Evolutionary conservation across 1,284 basidiomycete species (phyloP), one percentile per base, ranked within the genome.

Genomic region (Melampsora larici-populina): DNA sequence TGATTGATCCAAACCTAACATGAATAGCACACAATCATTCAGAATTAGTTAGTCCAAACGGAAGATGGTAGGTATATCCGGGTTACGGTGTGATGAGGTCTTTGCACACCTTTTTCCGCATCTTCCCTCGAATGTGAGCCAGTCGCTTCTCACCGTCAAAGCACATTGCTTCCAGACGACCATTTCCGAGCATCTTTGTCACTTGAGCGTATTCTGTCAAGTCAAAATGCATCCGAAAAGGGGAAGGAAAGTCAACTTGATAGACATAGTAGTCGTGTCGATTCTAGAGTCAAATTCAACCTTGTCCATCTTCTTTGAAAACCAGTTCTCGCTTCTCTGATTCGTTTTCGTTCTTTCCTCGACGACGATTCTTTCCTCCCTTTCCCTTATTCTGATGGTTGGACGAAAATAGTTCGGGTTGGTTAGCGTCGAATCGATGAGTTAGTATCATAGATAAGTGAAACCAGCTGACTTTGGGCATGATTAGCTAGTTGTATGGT

Each of bases 341-440:
- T 80, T 97, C 94, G 86, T 94, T 96, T 86, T 99, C 96, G 87
- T 98, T 98, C 90, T 99, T 99, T 89, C 96, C 96, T 87, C 96
- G 89, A 88, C 96, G 89, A 86, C 97, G 90, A 87, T 99, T 99
- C 88, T 99, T 99, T 81, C 97, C 97, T 85, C 97, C 96, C 93
- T 99, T 84, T 78, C 83, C 83, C 66, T 84, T 84, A 79, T 83
- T 83, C 82, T 84, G 62, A 60, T 13, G 7, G 18, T 24, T 2
- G 43, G 36, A 15, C 18, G 43, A 81, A 46, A 46, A 46, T 46
- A 46, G 43, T 46, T 46, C 15, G 13, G 3, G 43, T 46, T 9
- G 43, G 43, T 46, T 46, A 46, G 43, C 43, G 36, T 60, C 9
- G 7, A 24, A 36, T 65, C 70, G 62, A 68, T 13, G 43, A 43